Evolutionary conservation across 2,329 filamentous ascomycete species (phyloP).

Genomic region (Fonsecaea nubica): DNA sequence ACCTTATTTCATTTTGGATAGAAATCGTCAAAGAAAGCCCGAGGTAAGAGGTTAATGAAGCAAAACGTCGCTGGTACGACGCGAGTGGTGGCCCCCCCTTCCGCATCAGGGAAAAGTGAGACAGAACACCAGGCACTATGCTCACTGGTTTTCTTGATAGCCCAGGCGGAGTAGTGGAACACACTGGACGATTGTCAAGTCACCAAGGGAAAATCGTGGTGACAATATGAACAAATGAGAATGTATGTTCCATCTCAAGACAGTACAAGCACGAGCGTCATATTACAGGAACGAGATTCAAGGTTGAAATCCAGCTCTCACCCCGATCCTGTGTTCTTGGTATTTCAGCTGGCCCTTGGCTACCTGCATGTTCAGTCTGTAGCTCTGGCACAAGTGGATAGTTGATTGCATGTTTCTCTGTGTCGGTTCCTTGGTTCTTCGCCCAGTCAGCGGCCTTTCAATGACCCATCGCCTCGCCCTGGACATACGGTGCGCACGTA

Average conservation of each 20-base stretch:
- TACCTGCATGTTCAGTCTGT: background rate
- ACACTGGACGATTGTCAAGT: background rate
- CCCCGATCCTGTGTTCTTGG: background rate
- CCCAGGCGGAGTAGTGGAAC: background rate
- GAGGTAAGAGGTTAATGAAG: too few relatives aligned
- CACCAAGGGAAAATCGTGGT: too few relatives aligned
- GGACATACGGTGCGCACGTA: slow-evolving; percentile 17
- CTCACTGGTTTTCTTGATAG: too few relatives aligned
- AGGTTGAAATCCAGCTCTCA: background rate
- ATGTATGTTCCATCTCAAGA: background rate
- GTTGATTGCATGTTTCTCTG: background rate
- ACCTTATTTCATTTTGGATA: slow-evolving; percentile 51
- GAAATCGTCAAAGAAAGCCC: background rate
- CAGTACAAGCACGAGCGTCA: background rate
- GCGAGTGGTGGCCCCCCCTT: background rate
- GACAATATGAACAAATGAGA: background rate
- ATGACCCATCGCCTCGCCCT: slow-evolving; percentile 11
- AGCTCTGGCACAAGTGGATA: background rate
- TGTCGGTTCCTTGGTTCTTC: background rate
- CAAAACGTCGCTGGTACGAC: background rate
- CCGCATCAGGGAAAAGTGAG: background rate
- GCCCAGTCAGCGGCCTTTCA: background rate
- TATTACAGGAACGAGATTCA: background rate
- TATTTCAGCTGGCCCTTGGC: background rate
- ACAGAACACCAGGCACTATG: background rate